phyloP scores from a whole-genome alignment of 495 filamentous ascomycete species.

The Coniosporium apollinis region DNA sequence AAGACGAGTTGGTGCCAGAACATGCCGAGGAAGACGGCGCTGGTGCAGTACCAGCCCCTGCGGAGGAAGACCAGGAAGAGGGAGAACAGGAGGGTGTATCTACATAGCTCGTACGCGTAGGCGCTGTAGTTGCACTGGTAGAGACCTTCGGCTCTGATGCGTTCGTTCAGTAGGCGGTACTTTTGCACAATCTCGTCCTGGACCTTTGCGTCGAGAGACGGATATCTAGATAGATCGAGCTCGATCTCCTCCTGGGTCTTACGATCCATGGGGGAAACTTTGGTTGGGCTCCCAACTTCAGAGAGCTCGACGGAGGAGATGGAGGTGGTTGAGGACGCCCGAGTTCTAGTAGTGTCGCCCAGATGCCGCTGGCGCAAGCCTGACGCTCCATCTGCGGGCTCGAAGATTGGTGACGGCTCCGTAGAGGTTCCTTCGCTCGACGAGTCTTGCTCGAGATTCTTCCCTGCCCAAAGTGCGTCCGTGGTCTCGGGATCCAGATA shows the following conservation, averaged over 20 bases:
- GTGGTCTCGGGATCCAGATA: slow-evolving; percentile 22
- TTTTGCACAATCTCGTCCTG: slow-evolving; percentile 65
- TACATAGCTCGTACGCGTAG: slow-evolving; percentile 57
- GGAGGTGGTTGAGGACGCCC: slow-evolving; percentile 23
- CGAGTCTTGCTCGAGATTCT: slow-evolving; percentile 26
- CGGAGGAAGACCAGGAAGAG: slow-evolving; percentile 49
- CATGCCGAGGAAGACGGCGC: slow-evolving; percentile 60
- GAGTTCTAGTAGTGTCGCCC: background rate
- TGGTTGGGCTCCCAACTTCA: slow-evolving; percentile 27
- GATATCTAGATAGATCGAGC: slow-evolving; percentile 66
- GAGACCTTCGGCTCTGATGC: slow-evolving; percentile 55
- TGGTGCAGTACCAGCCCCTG: slow-evolving; percentile 55
- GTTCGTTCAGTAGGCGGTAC: slow-evolving; percentile 58
- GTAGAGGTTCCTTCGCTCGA: slow-evolving; percentile 29
- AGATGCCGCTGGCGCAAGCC: slow-evolving; percentile 2
- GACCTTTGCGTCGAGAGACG: slow-evolving; percentile 53
- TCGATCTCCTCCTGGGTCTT: slow-evolving; percentile 60
- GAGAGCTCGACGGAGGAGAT: slow-evolving; percentile 28
- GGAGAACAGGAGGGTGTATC: slow-evolving; percentile 58
- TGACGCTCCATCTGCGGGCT: slow-evolving; percentile 9
- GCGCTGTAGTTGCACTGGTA: slow-evolving; percentile 75
- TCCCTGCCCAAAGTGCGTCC: slow-evolving; percentile 22
- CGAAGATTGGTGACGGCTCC: slow-evolving; percentile 24
- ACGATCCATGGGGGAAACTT: slow-evolving; percentile 51
- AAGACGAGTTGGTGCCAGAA: slow-evolving; percentile 97